phyloP scores from a whole-genome alignment of 225 moss, liverwort and hornwort genomes.

The Pleurozium schreberi region DNA sequence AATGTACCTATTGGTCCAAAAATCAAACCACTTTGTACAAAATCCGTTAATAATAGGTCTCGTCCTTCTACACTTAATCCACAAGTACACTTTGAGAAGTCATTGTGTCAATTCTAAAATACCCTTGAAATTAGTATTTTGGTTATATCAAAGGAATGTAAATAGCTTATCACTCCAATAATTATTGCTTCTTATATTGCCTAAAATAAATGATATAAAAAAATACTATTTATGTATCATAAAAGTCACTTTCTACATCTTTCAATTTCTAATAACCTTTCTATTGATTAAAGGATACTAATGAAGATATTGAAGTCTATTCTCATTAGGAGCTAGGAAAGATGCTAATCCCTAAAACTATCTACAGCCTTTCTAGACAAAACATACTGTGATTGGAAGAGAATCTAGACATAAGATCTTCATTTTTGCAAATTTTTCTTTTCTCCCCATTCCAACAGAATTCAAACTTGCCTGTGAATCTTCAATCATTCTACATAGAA shows the following conservation, averaged over 20 bases:
- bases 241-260: fast-evolving
- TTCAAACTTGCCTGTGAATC: neutral
- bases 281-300: neutral
- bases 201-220: neutral
- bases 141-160: neutral
- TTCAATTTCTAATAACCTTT: neutral
- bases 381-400: no score
- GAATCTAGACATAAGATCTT: no score
- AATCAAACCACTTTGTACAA: neutral
- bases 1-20: neutral
- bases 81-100: neutral
- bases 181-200: neutral
- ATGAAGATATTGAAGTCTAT: no score
- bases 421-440: neutral
- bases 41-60: neutral
- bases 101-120: neutral
- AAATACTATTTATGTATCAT: no score
- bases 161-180: neutral
- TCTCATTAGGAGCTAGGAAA: fast-evolving
- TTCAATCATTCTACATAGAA: neutral
- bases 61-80: fast-evolving
- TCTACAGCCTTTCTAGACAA: fast-evolving
- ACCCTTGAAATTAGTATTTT: neutral
- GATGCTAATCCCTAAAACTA: neutral
- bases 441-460: neutral